Base-by-base conservation (phyloP, 1,284 basidiomycete genomes). In the Ceratobasidium sp. region DNA sequence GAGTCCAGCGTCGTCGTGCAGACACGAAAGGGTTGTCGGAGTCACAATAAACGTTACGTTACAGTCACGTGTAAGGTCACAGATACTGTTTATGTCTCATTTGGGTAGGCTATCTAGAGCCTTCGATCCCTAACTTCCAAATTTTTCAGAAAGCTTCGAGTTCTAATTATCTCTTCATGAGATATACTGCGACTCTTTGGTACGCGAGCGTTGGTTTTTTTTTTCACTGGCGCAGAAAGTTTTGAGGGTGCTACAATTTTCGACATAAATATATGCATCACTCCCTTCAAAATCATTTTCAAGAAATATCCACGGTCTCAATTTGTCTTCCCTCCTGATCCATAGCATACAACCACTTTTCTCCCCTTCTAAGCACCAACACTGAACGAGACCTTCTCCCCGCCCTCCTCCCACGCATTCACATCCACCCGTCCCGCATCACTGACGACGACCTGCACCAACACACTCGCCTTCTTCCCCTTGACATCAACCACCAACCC, bases 371-470 rank as follows among this genome's bases (percentile, higher is more conserved):
- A 69, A 9, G 64, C 50, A 2, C 64, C 64, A 44, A 69, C 52
- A 55, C 32, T 69, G 30, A 69, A 69, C 50, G 21, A 23, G 44
- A 49, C 78, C 38, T 73, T 67, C 62, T 81, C 83, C 78, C 84
- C 81, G 75, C 82, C 82, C 74, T 83, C 80, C 80, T 88, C 86
- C 77, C 83, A 81, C 23, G 85, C 83, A 70, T 81, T 83, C 59
- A 88, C 79, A 75, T 84, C 82, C 66, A 93, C 78, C 58, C 79
- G 82, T 2, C 89, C 91, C 35, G 84, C 83, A 55, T 84, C 80
- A 28, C 85, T 84, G 50, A 89, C 81, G 55, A 91, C 84, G 78
- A 90, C 87, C n/a, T 92, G 85, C 76, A 92, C 84, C 28, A 95
- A 80, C 32, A 84, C 83, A n/a, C 81, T 81, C 74, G 85, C 80